Evolutionary conservation across 148 eudicot genomes (phyloP), one percentile per base, ranked within the genome.

Genomic region (Vaccinium myrtillus): DNA sequence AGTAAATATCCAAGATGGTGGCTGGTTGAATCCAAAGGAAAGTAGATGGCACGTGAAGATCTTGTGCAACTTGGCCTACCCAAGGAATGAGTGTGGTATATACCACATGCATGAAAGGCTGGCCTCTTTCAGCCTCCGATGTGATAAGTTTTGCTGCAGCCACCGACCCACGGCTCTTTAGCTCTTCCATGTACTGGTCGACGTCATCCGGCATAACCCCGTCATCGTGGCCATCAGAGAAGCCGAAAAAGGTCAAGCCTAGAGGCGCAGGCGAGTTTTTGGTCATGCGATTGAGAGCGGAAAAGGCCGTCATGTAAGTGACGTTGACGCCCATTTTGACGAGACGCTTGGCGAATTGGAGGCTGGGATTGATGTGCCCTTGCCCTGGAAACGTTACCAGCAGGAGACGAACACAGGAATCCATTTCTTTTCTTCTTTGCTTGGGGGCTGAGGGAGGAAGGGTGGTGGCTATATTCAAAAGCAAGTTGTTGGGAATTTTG

Each of bases 331-430:
- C 85, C 61, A 80, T 70, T 46, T 82, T 83, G 8, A 86, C 46
- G 18, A 92, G 93, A 54, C 69, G 58, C 58, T 91, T 89, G 85
- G 92, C 88, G 25, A 91, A 84, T 80, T 91, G 94, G 77, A 92
- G 85, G 27, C 90, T 69, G 16, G 94, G 93, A 74, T 92, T 92
- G 78, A 90, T 87, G 55, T 90, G 91, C 78, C 93, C 90, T 87
- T 91, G 94, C 7, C 85, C 82, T 7, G 91, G 86, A 53, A 85
- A 76, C 3, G 79, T 76, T 43, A 86, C 54, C 4, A 91, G 61
- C 16, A 91, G 88, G 51, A 89, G 63, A 56, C 88, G 93, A 54
- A 16, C 63, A 12, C 9, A 19, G n/a, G 56, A 1, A 3, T 27
- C 81, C 81, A 79, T 79, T 6, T 27, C 1, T 58, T 58, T 18